Evolutionary conservation across 192 early-diverging fungal genomes (phyloP), one percentile per base, ranked within the genome.

Genomic region (Glomus cerebriforme): DNA sequence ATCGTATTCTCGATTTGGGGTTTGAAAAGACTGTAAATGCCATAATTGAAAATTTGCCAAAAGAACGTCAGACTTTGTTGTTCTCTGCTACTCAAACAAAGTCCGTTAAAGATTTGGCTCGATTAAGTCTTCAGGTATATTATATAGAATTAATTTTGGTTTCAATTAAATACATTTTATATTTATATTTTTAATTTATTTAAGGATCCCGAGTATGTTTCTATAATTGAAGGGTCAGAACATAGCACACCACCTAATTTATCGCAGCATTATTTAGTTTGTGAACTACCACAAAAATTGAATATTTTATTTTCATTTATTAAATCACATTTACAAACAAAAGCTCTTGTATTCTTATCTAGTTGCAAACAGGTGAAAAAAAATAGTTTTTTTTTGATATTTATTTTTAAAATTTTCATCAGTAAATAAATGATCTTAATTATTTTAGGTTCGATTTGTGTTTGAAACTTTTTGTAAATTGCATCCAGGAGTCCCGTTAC

Each of bases 71-170:
- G 79, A 99, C 98, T 2, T 87, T 98, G 78, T 83, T 99, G 63
- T 99, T 99, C 75, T 98, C 96, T 49, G 98, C 98, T 7, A 99
- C 98, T 12, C 97, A 98, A 87, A 98, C 98, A 17, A 96, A 96
- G 66, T 94, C 94, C 34, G 95, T 99, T 39, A 93, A 92, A 81
- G 98, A 99, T 84, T 81, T 99, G 72, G 97, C 96, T 7, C 85
- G 98, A 19, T 87, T 99, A 29, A 95, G 93, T 81, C 83, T 99
- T 59, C 89, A 88, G 81, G 88, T 89, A 79, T 37, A 19, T 63
- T 15, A n/a, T n/a, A 2, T 26, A n/a, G 49, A 68, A 59, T 22
- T 24, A 19, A 32, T 37, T 54, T 37, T 35, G 37, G 10, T 45
- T 84, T 62, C 62, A 47, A 79, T 82, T 34, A 27, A 60, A 17